Evolutionary conservation across 2,329 filamentous ascomycete genomes (phyloP), one percentile per base, ranked within the genome.

Genomic region (Fusarium pseudograminearum): DNA sequence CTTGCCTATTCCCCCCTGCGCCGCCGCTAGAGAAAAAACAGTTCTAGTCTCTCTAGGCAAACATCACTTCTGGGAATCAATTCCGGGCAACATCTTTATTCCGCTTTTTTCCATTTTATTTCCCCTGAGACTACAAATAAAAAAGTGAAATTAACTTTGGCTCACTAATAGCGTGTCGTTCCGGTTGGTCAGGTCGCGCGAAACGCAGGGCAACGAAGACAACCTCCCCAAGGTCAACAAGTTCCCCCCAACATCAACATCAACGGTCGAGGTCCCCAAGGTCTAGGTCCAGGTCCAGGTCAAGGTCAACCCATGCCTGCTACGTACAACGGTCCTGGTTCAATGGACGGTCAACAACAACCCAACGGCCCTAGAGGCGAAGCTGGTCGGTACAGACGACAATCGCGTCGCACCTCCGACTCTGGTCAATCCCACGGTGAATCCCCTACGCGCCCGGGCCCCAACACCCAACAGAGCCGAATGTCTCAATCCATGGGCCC

Each of bases 141-240:
- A 44, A 40, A 40, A 40, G 28, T 38, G 22, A 34, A 41, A 64
- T 63, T 70, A 52, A 74, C 67, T 42, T 31, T 45, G 18, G 30
- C 2, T 28, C 26, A 33, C 57, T 72, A 63, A 71, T 22, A 75
- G 65, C 73, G 73, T 58, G 72, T 75, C 14, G 73, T 75, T 55
- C 73, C 73, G 30, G 71, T 75, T 63, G 70, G 65, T 30, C 73
- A 75, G 55, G 30, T 61, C 4, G 18, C 52, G 18, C 72, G 73
- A 36, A 73, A 71, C 44, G 62, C 69, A 18, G 67, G 54, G 11
- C 68, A 71, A 51, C 65, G 74, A 28, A 67, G 73, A 62, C 72
- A 71, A 34, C 61, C 69, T 41, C 60, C 47, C 38, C 55, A 31
- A 44, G 58, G 36, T 45, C 56, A 61, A 61, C 44, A 61, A 61